Evolutionary conservation across 345 rosid genomes (phyloP).

Genomic region (Salix arbutifolia): DNA sequence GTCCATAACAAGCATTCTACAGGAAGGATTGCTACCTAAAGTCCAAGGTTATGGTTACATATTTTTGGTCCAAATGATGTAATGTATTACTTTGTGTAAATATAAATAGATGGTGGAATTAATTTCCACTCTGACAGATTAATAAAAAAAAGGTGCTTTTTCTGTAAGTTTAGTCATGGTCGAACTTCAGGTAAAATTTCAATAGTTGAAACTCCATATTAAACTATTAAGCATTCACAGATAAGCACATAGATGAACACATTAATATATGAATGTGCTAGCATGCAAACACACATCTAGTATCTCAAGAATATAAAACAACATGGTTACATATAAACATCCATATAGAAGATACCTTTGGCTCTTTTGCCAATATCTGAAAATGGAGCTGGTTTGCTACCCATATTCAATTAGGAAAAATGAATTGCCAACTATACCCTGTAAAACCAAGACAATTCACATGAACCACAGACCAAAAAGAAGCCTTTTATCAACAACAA

Average conservation of each 20-base stretch:
- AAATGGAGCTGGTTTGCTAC: conserved; percentile 67
- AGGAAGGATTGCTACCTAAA: neutral
- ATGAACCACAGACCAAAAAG: neutral
- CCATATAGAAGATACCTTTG: conserved; percentile 39
- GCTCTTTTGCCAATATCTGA: conserved; percentile 70
- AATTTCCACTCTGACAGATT: neutral
- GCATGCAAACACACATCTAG: neutral
- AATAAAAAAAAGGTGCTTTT: neutral
- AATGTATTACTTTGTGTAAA: neutral
- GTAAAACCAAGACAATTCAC: neutral
- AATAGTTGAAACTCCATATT: neutral
- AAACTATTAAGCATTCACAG: neutral
- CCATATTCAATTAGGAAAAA: conserved; percentile 39
- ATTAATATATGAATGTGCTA: neutral
- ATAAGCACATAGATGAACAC: neutral
- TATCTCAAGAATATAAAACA: neutral
- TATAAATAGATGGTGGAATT: neutral
- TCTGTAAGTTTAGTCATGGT: neutral
- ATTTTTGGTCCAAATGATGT: neutral
- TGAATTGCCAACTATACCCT: conserved; percentile 18
- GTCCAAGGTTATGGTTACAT: neutral
- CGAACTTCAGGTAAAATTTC: neutral
- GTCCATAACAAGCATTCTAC: neutral
- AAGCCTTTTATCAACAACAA: neutral
- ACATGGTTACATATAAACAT: neutral